These are phyloP conservation scores for Leccinum rimulosum DNA, from an alignment of 768 basidiomycete genomes.

Conservation along the genomic window DNA sequence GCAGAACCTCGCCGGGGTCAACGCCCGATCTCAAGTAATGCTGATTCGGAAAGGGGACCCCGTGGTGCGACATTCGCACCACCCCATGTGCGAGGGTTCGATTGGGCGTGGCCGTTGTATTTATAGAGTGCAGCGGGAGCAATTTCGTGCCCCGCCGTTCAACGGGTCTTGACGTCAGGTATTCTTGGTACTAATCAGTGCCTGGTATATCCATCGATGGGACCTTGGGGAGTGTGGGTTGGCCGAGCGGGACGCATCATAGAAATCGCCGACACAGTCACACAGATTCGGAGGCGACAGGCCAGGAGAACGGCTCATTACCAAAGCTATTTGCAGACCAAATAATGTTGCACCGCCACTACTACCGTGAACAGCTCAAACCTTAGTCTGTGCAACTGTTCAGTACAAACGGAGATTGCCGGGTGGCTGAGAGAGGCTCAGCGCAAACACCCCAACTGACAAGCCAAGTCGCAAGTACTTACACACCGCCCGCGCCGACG, in stretches of 20 bases:
- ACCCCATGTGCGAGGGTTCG: not conserved
- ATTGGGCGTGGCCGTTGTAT: not conserved
- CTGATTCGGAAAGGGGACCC: not conserved
- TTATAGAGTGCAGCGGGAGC: not conserved
- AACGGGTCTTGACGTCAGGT: not conserved
- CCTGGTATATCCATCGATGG: not conserved
- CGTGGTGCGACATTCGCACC: not conserved
- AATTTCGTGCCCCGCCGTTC: not conserved
- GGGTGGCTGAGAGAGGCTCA: slow-evolving; percentile 32
- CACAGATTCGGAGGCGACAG: too few relatives aligned
- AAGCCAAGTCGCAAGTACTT: slow-evolving; percentile 20
- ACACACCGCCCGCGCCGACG: slow-evolving; percentile 29
- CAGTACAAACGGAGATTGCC: slow-evolving; percentile 31
- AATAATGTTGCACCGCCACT: not conserved
- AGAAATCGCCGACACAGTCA: not conserved
- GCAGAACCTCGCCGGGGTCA: not conserved
- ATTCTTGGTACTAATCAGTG: not conserved
- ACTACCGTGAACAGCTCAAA: not conserved
- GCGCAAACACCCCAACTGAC: slow-evolving; percentile 6
- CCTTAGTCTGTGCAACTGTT: slow-evolving; percentile 21
- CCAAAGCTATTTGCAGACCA: not conserved
- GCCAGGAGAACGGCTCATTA: not conserved
- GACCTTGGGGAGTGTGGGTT: not conserved
- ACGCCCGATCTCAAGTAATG: not conserved
- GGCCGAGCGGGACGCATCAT: not conserved